Base-by-base conservation (phyloP, 2,329 filamentous ascomycete species). In the Ampelomyces quisqualis region DNA sequence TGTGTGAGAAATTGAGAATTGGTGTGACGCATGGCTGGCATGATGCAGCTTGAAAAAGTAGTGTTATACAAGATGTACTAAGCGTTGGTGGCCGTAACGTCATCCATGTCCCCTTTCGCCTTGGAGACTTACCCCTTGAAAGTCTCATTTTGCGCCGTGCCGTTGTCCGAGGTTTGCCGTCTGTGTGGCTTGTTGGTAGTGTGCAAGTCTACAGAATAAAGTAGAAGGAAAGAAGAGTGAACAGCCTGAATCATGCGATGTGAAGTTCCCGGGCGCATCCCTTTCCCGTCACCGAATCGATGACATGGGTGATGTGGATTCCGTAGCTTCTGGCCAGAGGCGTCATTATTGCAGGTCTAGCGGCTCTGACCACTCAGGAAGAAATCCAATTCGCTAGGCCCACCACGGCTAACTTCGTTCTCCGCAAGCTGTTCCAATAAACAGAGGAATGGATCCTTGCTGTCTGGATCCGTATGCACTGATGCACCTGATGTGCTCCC, bases 401-500 rank as follows among this genome's bases (percentile, higher is more conserved):
- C 79, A 0, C 84, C 86, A 36, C 79, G 74, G 28, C 76, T 75
- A 38, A 86, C 79, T 67, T 91, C 87, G 57, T 88, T 90, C 67
- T 93, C 87, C 0, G 87, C 88, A 43, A 93, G 74, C 68, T 93
- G 87, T 64, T 93, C 88, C 23, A 93, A 71, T 28, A 93, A 69
- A 47, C 80, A 86, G 27, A 93, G 68, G 60, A 94, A 93, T 0
- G 88, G 87, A 59, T 93, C 88, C 55, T 87, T 90, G 52, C 55
- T 58, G 34, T 91, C 87, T 32, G 61, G 57, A 45, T 72, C 71
- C 15, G 70, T 70, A 34, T 71, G 64, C 35, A 61, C 64, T 10
- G 60, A 65, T n/a, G 62, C 65, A 19, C 63, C 61, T 29, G 63
- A 65, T 9, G 68, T 68, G 41, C 70, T 74, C n/a, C 67, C 61